Evolutionary conservation across 108 stramenopile genomes (phyloP), one percentile per base, ranked within the genome.

Genomic region (Fragilariopsis cylindrus): DNA sequence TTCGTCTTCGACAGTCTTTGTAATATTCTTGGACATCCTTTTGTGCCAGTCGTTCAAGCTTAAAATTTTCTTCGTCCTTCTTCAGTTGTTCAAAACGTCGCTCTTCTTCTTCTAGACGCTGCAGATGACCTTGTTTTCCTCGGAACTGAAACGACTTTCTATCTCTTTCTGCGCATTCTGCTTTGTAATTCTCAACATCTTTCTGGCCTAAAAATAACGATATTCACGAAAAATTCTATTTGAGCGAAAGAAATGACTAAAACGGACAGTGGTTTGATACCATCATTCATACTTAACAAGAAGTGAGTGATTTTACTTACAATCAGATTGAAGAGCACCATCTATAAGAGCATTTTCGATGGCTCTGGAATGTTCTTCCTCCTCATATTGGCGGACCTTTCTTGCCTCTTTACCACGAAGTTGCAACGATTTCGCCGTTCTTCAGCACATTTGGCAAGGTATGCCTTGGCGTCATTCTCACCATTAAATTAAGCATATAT

Each of bases 21-120:
- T 90, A 65, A 76, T 95, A 95, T 5, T 82, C 84, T 60, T 92
- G 84, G 5, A 95, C 94, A 73, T 95, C 94, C 49, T 70, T 57
- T 57, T 87, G 85, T 4, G 94, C 91, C 19, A 69, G 71, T 48
- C 82, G 72, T 47, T 92, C 90, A 21, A 95, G 78, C 48, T 84
- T 80, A 65, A 78, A 78, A 55, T 73, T 87, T 65, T 80, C 63
- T 16, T 88, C 78, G 13, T 89, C 85, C 42, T 72, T 67, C 15
- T 84, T 56, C 60, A 78, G 69, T 74, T 87, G 57, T 39, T 76
- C 39, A 63, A 78, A 78, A 16, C 67, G 70, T 39, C 70, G 77
- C 49, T 87, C 75, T 57, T 90, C 85, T 44, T 70, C 84, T 63
- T 87, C 74, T 56, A 92, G 60, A 66, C 87, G 67, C 19, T 81